These are phyloP conservation scores for Zygosaccharomyces sapae DNA, from an alignment of 1,139 yeast genomes.

Conservation along the genomic window DNA sequence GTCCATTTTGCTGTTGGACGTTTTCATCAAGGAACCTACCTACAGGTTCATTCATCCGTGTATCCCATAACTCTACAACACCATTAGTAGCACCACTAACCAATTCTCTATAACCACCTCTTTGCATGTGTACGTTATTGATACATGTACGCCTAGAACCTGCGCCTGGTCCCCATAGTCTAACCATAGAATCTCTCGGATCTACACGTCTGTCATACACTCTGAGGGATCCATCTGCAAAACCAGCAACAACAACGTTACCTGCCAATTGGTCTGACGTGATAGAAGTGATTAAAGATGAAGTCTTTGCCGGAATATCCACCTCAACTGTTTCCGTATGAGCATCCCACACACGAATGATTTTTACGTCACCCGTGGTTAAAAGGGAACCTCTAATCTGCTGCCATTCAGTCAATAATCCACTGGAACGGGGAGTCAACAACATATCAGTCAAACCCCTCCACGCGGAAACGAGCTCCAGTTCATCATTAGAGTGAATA, in stretches of 20 bases:
- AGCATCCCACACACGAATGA: slow-evolving; percentile 94
- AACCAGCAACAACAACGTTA: slow-evolving; percentile 85
- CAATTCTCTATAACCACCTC: slow-evolving; percentile 92
- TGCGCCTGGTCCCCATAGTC: slow-evolving; percentile 58
- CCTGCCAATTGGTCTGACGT: slow-evolving; percentile 97
- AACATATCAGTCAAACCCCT: slow-evolving; percentile 84
- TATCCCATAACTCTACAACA: slow-evolving; percentile 83
- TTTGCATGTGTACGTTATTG: slow-evolving; percentile 85
- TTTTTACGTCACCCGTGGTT: slow-evolving; percentile 93
- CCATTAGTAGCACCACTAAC: slow-evolving; percentile 85
- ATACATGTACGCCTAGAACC: slow-evolving; percentile 51
- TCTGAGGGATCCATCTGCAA: slow-evolving; percentile 85
- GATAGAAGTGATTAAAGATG: slow-evolving; percentile 81
- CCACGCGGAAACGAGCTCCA: slow-evolving; percentile 83
- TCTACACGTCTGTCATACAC: slow-evolving; percentile 88
- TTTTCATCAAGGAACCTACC: slow-evolving; percentile 58
- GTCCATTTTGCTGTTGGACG: slow-evolving; percentile 19
- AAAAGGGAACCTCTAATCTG: slow-evolving; percentile 88
- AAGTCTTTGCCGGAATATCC: slow-evolving; percentile 88
- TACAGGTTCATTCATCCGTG: slow-evolving; percentile 69
- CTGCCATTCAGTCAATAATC: slow-evolving; percentile 92
- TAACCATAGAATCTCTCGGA: slow-evolving; percentile 80
- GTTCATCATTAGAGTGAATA: slow-evolving; percentile 53
- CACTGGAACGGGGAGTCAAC: slow-evolving; percentile 75
- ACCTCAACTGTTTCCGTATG: slow-evolving; percentile 82